These are phyloP conservation scores for Pythium myriotylum DNA, from an alignment of 352 stramenopile genomes.

Conservation along the genomic window DNA sequence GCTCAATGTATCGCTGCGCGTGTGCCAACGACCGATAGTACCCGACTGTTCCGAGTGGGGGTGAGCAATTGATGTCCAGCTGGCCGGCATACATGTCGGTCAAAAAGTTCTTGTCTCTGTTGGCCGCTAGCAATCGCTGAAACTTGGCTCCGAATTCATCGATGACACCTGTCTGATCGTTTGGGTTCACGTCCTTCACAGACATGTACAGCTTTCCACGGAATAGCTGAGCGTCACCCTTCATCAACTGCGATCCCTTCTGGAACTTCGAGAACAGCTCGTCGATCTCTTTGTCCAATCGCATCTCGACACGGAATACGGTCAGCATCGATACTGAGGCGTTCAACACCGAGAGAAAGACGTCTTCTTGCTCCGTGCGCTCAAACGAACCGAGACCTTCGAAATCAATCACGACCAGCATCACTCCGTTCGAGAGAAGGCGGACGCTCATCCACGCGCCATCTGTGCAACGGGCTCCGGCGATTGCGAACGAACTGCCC, in stretches of 20 bases:
- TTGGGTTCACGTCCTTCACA: conserved; percentile 77
- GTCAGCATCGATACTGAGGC: conserved; percentile 72
- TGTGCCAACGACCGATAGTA: conserved; percentile 68
- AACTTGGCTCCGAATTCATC: conserved; percentile 57
- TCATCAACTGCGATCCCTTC: conserved; percentile 63
- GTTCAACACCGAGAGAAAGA: conserved; percentile 76
- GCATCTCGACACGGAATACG: conserved; percentile 79
- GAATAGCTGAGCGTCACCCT: conserved; percentile 41
- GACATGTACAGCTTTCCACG: conserved; percentile 64
- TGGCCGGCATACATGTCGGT: conserved; percentile 64
- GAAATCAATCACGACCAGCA: conserved; percentile 81
- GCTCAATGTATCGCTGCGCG: conserved; percentile 39
- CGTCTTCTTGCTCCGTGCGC: conserved; percentile 72
- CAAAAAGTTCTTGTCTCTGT: conserved; percentile 65
- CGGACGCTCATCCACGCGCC: conserved; percentile 67
- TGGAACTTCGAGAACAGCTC: conserved; percentile 70
- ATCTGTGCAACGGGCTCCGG: conserved; percentile 62
- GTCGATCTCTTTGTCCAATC: conserved; percentile 78
- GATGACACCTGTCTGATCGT: conserved; percentile 54
- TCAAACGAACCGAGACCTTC: conserved; percentile 78
- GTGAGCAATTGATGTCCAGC: conserved; percentile 44
- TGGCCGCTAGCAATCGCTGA: conserved; percentile 43
- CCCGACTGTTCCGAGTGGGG: conserved; percentile 58
- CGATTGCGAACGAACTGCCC: conserved; percentile 72
- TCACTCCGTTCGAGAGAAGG: conserved; percentile 37